phyloP scores from a whole-genome alignment of 345 rosid genomes.

The Viola odorata region DNA sequence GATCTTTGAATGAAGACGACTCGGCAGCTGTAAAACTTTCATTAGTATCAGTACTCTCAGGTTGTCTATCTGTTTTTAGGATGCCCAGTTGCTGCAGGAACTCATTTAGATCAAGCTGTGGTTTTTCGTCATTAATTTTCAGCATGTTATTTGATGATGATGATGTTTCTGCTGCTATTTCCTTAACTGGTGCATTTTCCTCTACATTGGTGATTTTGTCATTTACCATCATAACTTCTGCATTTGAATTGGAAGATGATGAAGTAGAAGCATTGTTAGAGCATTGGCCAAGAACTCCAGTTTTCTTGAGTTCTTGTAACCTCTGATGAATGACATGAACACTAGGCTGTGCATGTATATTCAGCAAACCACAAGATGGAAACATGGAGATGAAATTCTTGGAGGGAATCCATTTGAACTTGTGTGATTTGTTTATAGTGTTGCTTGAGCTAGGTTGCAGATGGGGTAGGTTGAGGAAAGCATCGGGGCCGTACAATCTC shows the following conservation, averaged over 20 bases:
- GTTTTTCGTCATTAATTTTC: conserved; percentile 36
- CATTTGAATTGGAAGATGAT: conserved; percentile 21
- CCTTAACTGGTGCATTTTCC: conserved; percentile 14
- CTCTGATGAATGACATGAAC: conserved; percentile 82
- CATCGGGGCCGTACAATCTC: conserved; percentile 72
- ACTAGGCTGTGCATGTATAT: conserved; percentile 79
- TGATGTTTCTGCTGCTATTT: conserved; percentile 27
- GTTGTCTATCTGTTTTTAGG: conserved; percentile 37
- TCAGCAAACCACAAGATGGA: conserved; percentile 75
- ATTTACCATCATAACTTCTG: conserved; percentile 14
- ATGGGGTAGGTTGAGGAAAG: conserved; percentile 87
- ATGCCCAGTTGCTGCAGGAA: conserved; percentile 88
- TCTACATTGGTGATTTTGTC: conserved; percentile 11
- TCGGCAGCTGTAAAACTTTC: conserved; percentile 25
- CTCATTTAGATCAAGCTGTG: conserved; percentile 88
- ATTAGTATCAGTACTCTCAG: conserved; percentile 11
- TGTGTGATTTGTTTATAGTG: conserved; percentile 20
- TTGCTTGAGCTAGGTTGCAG: conserved; percentile 35
- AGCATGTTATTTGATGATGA: conserved; percentile 22
- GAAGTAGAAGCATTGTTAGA: conserved; percentile 36
- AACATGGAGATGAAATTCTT: conserved; percentile 81
- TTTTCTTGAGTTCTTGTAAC: conserved; percentile 74
- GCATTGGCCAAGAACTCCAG: conserved; percentile 32
- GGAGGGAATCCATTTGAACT: conserved; percentile 80
- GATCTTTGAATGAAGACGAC: conserved; percentile 26